Evolutionary conservation across 768 basidiomycete species (phyloP), one percentile per base, ranked within the genome.

Genomic region (Leccinum aurantiacum): DNA sequence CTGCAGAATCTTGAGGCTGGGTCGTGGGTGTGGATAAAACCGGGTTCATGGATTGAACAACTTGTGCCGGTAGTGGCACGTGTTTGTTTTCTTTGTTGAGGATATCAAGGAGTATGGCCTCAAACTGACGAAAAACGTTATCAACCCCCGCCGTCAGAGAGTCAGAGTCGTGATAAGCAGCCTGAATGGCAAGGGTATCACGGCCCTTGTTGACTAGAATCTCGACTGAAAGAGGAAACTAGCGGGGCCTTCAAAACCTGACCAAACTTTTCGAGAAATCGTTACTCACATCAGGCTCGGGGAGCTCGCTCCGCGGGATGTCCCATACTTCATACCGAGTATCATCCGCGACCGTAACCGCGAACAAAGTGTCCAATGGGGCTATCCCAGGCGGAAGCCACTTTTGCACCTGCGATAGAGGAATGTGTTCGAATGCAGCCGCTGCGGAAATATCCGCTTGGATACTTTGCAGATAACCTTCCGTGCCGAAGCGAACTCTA

Each of bases 291-390:
- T 74, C 74, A 29, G 73, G 70, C 54, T 71, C 72, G 6, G 71
- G 66, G 24, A 73, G 60, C 53, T 72, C 71, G 38, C 73, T 75
- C 31, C 64, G 64, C 19, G 68, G 27, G 17, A 75, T 50, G 9
- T 66, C 60, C 70, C 71, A 74, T 14, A 63, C 24, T 3, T 60
- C 50, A 58, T 61, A 66, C 14, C 31, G 51, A n/a, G 49, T 62
- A 10, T 62, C 57, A 27, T 75, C 69, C 56, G 69, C 65, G 48
- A 64, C n/a, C 6, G 58, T 70, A 33, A 75, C 66, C 1, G 71
- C 74, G 53, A 75, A 75, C 37, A 75, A 47, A 29, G 70, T 67
- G 41, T 75, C 74, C 47, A 75, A 70, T 22, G 75, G 60, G 9
- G 59, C 51, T 7, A 53, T 59, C 11, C 62, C 65, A 13, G 67